phyloP scores from a whole-genome alignment of 345 rosid species.

The Hirschfeldia incana region DNA sequence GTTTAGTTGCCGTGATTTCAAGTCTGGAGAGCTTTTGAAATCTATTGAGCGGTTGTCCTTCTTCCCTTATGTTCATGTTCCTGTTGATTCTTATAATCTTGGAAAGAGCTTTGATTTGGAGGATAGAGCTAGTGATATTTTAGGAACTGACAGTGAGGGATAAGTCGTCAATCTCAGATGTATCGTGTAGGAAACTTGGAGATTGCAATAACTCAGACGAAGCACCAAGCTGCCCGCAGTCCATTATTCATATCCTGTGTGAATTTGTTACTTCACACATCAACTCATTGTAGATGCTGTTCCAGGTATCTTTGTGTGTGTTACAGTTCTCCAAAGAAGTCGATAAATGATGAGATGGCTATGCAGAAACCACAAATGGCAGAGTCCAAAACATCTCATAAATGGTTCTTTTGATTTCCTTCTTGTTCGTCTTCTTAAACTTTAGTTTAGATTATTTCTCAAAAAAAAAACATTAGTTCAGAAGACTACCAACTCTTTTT shows the following conservation, averaged over 20 bases:
- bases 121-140: constrained; percentile 1
- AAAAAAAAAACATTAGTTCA: constrained; percentile 1
- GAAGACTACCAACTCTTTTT: constrained; percentile 8
- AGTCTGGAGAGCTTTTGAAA: constrained; percentile 25
- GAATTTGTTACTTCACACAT: constrained; percentile 4
- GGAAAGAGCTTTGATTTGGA: constrained; percentile 34
- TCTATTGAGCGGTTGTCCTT: constrained; percentile 36
- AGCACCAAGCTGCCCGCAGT: constrained; percentile 13
- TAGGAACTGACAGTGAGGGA: constrained; percentile 8
- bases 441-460: too few relatives aligned
- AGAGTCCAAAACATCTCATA: constrained; percentile 21
- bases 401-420: constrained; percentile 38
- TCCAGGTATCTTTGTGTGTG: background rate
- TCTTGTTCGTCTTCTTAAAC: background rate
- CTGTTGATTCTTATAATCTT: constrained; percentile 21
- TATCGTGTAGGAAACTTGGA: constrained; percentile 29
- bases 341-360: constrained; percentile 29
- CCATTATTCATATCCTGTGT: constrained; percentile 32
- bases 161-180: constrained; percentile 20
- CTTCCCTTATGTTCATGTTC: constrained; percentile 12
- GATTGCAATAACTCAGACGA: constrained; percentile 32
- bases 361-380: constrained; percentile 3
- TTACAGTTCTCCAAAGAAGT: constrained; percentile 19
- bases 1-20: constrained; percentile 38
- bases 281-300: too few relatives aligned